Evolutionary conservation across 1,284 basidiomycete species (phyloP), one percentile per base, ranked within the genome.

Genomic region (Ustilago nuda): DNA sequence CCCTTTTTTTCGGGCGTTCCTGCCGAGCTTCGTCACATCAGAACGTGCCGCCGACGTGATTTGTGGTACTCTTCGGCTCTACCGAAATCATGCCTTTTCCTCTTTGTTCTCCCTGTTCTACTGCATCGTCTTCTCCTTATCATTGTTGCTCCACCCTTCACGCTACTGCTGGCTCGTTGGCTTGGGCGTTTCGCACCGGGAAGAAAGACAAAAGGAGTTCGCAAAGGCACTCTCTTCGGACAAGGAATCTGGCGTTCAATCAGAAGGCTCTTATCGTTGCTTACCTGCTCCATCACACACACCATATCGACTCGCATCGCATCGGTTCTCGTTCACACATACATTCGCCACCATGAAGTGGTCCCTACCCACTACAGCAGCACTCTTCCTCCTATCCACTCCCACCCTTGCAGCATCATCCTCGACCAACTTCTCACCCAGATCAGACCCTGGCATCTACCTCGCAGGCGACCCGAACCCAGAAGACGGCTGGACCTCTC

Each of bases 401-500:
- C 19, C 23, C 2, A 17, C 30, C 46, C 45, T 32, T n/a, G 50
- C 8, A 30, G 55, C 37, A 19, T 11, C 19, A 43, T 33, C 41
- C 23, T 19, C 30, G 12, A 17, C 17, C 8, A 37, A 60, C 1
- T 65, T 54, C 51, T 15, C 64, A 4, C 64, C 67, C 5, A 56
- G 36, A 4, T 61, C 61, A 2, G 80, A 82, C 54, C 78, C 79
- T 0, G 80, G 80, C 17, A 30, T 79, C 36, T 82, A 72, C 55
- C 79, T 78, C 6, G 77, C 58, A 35, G 69, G 67, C 39, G 53
- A 66, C 11, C 5, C 51, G 7, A 68, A 70, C 17, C 78, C 66
- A 27, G 33, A 37, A 12, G 53, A 70, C 6, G 81, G 81, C 35
- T 82, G 76, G 81, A 23, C 19, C 6, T 37, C 56, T 0, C 69